Evolutionary conservation across 805 yeast genomes (phyloP).

Genomic region (Sungouiella thailandica): DNA sequence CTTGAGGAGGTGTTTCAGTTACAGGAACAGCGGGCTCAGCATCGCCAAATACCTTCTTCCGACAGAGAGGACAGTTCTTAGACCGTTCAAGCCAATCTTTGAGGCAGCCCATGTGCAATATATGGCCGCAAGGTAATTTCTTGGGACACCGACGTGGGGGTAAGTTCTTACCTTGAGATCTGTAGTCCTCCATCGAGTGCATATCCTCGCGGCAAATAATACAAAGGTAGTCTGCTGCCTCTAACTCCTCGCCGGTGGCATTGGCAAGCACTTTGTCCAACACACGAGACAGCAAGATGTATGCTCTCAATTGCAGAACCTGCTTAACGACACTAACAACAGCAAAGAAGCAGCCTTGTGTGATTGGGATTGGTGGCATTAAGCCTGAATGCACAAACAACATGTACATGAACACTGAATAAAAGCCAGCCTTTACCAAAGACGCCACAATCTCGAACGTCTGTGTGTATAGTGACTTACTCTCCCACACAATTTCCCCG

Average conservation of each 20-base stretch:
- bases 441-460: conserved; percentile 51
- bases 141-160: conserved; percentile 55
- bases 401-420: conserved; percentile 29
- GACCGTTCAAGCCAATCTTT: conserved; percentile 92
- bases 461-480: conserved; percentile 55
- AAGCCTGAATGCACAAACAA: conserved; percentile 27
- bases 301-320: conserved; percentile 40
- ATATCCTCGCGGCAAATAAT: conserved; percentile 92
- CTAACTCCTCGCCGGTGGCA: conserved; percentile 60
- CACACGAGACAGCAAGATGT: conserved; percentile 53
- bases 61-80: conserved; percentile 89
- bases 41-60: conserved; percentile 51
- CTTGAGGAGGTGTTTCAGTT: too few relatives aligned
- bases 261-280: conserved; percentile 58
- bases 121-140: conserved; percentile 78
- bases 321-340: conserved; percentile 18
- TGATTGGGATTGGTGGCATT: conserved; percentile 33
- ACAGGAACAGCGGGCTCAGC: neutral
- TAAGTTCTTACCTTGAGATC: conserved; percentile 18
- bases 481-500: conserved; percentile 66
- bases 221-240: conserved; percentile 56
- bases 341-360: conserved; percentile 39
- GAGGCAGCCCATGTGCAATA: conserved; percentile 83
- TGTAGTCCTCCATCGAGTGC: conserved; percentile 42
- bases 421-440: conserved; percentile 27